These are phyloP conservation scores for Endocarpon pusillum DNA, from an alignment of 495 filamentous ascomycete genomes.

Conservation along the genomic window DNA sequence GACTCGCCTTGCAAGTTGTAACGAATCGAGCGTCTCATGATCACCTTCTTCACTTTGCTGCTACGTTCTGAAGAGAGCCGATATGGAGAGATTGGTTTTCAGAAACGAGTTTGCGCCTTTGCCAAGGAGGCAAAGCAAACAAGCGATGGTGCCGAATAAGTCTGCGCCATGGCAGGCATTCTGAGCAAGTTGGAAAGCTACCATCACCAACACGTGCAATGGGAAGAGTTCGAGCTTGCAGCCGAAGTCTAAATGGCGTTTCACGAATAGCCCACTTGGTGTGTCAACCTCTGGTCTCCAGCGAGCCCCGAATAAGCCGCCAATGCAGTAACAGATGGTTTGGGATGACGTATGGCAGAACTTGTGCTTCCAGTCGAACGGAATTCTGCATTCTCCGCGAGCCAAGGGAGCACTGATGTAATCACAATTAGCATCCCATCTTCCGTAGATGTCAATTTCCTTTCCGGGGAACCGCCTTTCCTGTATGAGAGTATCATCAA, in stretches of 20 bases:
- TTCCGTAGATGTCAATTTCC: conserved; percentile 23
- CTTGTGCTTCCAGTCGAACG: conserved; percentile 22
- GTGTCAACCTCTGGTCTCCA: conserved; percentile 14
- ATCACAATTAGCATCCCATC: conserved; percentile 24
- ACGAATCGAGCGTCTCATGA: conserved; percentile 5
- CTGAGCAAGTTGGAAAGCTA: conserved; percentile 17
- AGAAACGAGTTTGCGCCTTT: conserved; percentile 15
- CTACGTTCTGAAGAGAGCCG: conserved; percentile 4
- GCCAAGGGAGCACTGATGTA: conserved; percentile 12
- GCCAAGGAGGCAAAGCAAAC: conserved; percentile 19
- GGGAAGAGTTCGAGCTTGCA: conserved; percentile 17
- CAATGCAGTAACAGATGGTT: conserved; percentile 19
- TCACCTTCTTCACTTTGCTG: conserved; percentile 2
- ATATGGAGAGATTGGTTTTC: conserved; percentile 6
- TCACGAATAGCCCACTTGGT: conserved; percentile 20
- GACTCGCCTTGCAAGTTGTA: conserved; percentile 3
- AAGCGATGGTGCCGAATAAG: conserved; percentile 24
- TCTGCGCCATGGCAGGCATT: conserved; percentile 18
- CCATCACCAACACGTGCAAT: conserved; percentile 20
- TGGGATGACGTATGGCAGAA: conserved; percentile 27
- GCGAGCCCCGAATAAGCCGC: conserved; percentile 10
- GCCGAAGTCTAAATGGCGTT: conserved; percentile 13
- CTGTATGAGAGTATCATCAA: conserved; percentile 33
- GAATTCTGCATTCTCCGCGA: conserved; percentile 11
- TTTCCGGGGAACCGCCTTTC: conserved; percentile 21